These are phyloP conservation scores for Helianthus annuus DNA, from an alignment of 129 eudicot species.

Conservation along the genomic window DNA sequence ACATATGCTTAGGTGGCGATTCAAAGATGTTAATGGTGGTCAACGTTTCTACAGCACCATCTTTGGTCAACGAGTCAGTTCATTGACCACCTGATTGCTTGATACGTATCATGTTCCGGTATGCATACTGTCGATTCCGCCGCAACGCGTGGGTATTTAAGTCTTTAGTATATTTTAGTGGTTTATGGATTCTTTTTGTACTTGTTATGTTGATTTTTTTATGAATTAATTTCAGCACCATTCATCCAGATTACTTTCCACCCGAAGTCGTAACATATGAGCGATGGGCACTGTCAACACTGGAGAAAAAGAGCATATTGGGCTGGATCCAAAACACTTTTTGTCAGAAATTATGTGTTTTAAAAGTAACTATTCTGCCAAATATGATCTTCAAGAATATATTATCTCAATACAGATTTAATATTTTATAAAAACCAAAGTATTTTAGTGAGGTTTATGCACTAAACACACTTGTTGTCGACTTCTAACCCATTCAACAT, in stretches of 20 bases:
- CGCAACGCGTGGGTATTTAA: too few species aligned
- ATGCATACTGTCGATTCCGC: too few species aligned
- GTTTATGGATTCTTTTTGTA: slow-evolving; percentile 12
- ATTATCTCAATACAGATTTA: neutral
- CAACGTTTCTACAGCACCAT: too few species aligned
- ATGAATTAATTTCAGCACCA: too few species aligned
- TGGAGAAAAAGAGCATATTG: slow-evolving; percentile 56
- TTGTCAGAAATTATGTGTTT: too few species aligned
- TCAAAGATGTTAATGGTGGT: too few species aligned
- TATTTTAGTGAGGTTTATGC: slow-evolving; percentile 8
- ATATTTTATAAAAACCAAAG: neutral
- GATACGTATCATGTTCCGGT: too few species aligned
- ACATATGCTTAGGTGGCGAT: too few species aligned
- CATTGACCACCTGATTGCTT: too few species aligned
- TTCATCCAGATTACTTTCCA: slow-evolving; percentile 65
- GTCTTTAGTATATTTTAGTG: neutral
- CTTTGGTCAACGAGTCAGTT: too few species aligned
- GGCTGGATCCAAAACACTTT: slow-evolving; percentile 39
- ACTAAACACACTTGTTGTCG: neutral
- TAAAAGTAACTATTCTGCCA: neutral
- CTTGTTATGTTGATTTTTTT: slow-evolving; percentile 16
- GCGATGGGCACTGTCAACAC: slow-evolving; percentile 69
- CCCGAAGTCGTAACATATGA: slow-evolving; percentile 84
- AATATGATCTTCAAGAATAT: neutral
- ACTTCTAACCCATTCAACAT: neutral